Evolutionary conservation across 352 stramenopile species (phyloP).

Genomic region (Globisporangium megalacanthum): DNA sequence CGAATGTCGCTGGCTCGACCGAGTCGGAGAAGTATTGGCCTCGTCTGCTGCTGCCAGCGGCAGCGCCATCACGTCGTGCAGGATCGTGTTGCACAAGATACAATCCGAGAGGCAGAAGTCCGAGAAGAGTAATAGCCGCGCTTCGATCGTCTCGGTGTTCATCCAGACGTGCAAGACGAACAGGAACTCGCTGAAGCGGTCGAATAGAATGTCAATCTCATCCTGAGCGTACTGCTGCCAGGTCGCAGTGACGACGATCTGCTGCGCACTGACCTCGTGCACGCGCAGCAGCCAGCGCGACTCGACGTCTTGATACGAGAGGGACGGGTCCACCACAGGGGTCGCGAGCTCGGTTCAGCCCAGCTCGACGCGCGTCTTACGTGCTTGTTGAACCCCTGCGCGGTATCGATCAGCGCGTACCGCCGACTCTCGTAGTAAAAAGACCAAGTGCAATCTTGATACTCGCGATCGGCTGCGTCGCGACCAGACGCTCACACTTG

Average conservation of each 20-base stretch:
- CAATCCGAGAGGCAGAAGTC: constrained; percentile 41
- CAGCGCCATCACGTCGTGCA: constrained; percentile 24
- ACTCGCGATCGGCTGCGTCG: neutral
- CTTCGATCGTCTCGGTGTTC: constrained; percentile 11
- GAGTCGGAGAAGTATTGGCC: constrained; percentile 6
- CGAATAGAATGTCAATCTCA: constrained; percentile 1
- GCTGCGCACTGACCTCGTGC: neutral
- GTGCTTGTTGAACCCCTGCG: constrained; percentile 33
- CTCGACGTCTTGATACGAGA: constrained; percentile 11
- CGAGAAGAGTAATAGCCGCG: constrained; percentile 41
- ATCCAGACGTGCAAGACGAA: constrained; percentile 19
- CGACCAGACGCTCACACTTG: neutral
- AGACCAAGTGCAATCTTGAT: constrained; percentile 13
- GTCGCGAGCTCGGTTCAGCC: constrained; percentile 15
- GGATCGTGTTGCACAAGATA: constrained; percentile 25
- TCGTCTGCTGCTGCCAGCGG: constrained; percentile 6
- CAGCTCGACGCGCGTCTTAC: constrained; percentile 27
- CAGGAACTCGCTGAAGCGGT: constrained; percentile 8
- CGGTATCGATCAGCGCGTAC: constrained; percentile 17
- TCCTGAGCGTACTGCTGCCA: constrained; percentile 2
- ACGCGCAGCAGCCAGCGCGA: neutral
- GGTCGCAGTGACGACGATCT: neutral
- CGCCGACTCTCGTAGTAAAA: constrained; percentile 3
- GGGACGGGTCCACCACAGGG: constrained; percentile 22
- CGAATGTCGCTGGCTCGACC: neutral